Conservation (phyloP, 2,329 filamentous ascomycete species). For the Fusarium sp. region DNA sequence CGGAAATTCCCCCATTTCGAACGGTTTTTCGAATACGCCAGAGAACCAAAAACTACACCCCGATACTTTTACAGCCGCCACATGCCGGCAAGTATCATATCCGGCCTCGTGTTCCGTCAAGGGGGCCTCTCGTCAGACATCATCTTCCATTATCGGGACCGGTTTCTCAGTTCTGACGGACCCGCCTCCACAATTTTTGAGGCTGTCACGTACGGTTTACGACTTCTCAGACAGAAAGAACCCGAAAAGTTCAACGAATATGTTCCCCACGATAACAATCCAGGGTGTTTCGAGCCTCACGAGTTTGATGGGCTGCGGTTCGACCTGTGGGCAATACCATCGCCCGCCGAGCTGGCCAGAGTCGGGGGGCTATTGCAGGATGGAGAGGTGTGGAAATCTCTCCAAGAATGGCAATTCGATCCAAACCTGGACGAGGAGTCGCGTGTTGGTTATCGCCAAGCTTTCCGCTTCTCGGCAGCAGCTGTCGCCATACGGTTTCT, state of each 20-base stretch:
- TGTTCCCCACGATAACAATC: neutral
- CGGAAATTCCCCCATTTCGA: neutral
- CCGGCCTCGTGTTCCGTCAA: too few relatives aligned
- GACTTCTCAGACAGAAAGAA: too few relatives aligned
- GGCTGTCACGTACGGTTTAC: too few relatives aligned
- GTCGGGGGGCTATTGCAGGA: neutral
- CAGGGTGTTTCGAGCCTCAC: neutral
- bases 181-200: too few relatives aligned
- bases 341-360: neutral
- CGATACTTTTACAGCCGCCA: too few relatives aligned
- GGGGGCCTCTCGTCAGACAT: too few relatives aligned
- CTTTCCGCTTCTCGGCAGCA: constrained; percentile 23
- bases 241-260: neutral
- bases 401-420: neutral
- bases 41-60: too few relatives aligned
- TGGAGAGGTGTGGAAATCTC: neutral
- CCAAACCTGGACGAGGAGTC: neutral
- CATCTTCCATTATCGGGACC: too few relatives aligned
- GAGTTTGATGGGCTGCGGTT: neutral
- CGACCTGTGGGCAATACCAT: constrained; percentile 2
- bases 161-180: too few relatives aligned
- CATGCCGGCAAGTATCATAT: too few relatives aligned
- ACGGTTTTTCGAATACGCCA: neutral
- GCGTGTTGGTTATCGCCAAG: neutral
- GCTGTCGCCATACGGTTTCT: constrained; percentile 30